Evolutionary conservation across 2,329 filamentous ascomycete genomes (phyloP).

Genomic region (Nemania sp.): DNA sequence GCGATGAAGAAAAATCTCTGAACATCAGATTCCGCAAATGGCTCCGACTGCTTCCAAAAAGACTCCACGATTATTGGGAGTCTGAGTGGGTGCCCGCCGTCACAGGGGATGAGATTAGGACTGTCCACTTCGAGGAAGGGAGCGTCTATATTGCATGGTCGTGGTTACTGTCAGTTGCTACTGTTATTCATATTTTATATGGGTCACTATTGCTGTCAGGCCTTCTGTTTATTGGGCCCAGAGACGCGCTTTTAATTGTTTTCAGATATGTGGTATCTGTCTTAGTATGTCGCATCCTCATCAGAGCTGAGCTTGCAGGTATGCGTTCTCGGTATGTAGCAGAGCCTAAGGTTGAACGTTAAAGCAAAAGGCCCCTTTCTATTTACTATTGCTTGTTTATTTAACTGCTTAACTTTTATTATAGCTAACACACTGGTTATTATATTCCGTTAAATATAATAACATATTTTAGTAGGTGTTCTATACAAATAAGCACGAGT

Average conservation of each 20-base stretch:
- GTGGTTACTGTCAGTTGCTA: constrained; percentile 28
- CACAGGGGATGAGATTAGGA: constrained; percentile 16
- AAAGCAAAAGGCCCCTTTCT: no score
- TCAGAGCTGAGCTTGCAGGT: constrained; percentile 37
- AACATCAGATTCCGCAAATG: constrained; percentile 5
- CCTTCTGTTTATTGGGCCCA: constrained; percentile 17
- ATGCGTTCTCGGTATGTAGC: constrained; percentile 19
- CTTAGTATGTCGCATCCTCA: constrained; percentile 32
- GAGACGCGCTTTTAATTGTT: constrained; percentile 34
- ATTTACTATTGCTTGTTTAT: no score
- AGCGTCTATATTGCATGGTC: constrained; percentile 19
- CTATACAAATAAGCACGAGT: no score
- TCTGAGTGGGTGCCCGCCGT: constrained; percentile 18
- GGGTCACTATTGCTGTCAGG: constrained; percentile 31
- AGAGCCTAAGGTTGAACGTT: no score
- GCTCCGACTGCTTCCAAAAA: constrained; percentile 9
- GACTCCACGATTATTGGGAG: constrained; percentile 10
- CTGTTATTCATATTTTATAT: constrained; percentile 35
- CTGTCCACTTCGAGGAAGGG: constrained; percentile 10
- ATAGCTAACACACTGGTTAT: no score
- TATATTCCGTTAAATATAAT: no score
- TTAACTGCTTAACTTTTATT: no score
- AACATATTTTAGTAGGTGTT: no score
- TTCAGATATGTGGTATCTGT: constrained; percentile 34
- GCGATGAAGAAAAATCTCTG: no score